Percentiles rank a stretch among this genome's conserved stretches.
Conservation (phyloP, 768 basidiomycete genomes). For the Tulasnella sp. region DNA sequence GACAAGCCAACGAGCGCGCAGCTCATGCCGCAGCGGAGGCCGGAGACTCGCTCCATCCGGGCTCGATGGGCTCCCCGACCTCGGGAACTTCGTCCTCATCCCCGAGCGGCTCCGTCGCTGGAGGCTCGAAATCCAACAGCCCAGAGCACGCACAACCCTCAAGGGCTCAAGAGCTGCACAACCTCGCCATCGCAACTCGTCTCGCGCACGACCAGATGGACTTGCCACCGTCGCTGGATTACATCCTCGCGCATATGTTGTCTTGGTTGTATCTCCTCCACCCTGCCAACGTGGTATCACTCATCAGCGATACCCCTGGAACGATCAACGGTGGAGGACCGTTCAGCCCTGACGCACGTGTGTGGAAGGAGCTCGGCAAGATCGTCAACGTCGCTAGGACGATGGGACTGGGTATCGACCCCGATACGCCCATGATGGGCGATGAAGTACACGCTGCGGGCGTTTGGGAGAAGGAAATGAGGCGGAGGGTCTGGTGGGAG, state of each 20-base stretch:
- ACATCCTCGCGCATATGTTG: constrained; percentile 8
- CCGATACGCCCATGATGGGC: constrained; percentile 24
- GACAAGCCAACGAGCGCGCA: background rate
- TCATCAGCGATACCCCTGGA: background rate
- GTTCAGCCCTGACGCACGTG: background rate
- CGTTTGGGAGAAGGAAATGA: constrained; percentile 26
- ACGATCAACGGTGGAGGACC: constrained; percentile 12
- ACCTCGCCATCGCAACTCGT: background rate
- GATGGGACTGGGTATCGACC: constrained; percentile 45
- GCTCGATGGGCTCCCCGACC: background rate
- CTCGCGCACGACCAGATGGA: constrained; percentile 1
- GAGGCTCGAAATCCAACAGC: background rate
- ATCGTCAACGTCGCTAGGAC: constrained; percentile 53
- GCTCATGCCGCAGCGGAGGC: background rate
- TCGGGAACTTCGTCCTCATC: background rate
- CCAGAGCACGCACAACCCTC: background rate
- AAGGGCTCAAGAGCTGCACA: background rate
- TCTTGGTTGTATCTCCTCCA: constrained; percentile 6
- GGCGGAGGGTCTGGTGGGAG: constrained; percentile 66
- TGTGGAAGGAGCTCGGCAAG: constrained; percentile 40
- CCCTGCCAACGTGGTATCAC: constrained; percentile 3
- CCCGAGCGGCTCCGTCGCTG: background rate
- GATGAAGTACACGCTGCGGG: background rate
- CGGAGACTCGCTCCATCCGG: background rate
- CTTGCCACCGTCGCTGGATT: constrained; percentile 6